phyloP scores from a whole-genome alignment of 1,139 yeast species.

The Debaryomyces robertsiae region DNA sequence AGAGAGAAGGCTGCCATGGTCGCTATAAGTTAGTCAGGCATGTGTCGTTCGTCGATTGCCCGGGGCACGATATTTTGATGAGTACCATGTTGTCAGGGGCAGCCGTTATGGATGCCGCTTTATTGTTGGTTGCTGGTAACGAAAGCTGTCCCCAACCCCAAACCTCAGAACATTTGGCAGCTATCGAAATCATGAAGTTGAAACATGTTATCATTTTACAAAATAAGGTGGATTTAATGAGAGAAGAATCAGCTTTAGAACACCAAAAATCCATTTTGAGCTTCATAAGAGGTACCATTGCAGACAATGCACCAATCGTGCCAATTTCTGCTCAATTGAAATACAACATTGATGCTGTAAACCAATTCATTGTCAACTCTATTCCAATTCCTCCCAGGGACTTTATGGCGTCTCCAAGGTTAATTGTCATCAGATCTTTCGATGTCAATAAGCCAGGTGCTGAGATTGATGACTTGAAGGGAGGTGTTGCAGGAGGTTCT shows the following conservation, averaged over 20 bases:
- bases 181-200: slow-evolving; percentile 98
- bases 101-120: slow-evolving; percentile 99
- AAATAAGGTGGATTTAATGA: slow-evolving; percentile 97
- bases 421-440: slow-evolving; percentile 96
- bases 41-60: slow-evolving; percentile 98
- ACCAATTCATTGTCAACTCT: slow-evolving; percentile 91
- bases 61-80: slow-evolving; percentile 99
- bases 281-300: slow-evolving; percentile 96
- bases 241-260: slow-evolving; percentile 94
- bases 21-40: slow-evolving; percentile 91
- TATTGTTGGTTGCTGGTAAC: slow-evolving; percentile 93
- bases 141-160: slow-evolving; percentile 99
- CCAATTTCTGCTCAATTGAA: slow-evolving; percentile 99
- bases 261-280: slow-evolving; percentile 90
- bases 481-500: slow-evolving; percentile 99
- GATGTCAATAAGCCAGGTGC: slow-evolving; percentile 99
- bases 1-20: slow-evolving; percentile 78
- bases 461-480: slow-evolving; percentile 94
- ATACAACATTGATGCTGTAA: slow-evolving; percentile 97
- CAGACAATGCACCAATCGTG: slow-evolving; percentile 98
- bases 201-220: slow-evolving; percentile 95
- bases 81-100: slow-evolving; percentile 99
- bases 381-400: slow-evolving; percentile 98
- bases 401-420: slow-evolving; percentile 88
- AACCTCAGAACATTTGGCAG: slow-evolving; percentile 98